These are phyloP conservation scores for Trichoderma gracile DNA, from an alignment of 2,329 filamentous ascomycete species.

Conservation along the genomic window DNA sequence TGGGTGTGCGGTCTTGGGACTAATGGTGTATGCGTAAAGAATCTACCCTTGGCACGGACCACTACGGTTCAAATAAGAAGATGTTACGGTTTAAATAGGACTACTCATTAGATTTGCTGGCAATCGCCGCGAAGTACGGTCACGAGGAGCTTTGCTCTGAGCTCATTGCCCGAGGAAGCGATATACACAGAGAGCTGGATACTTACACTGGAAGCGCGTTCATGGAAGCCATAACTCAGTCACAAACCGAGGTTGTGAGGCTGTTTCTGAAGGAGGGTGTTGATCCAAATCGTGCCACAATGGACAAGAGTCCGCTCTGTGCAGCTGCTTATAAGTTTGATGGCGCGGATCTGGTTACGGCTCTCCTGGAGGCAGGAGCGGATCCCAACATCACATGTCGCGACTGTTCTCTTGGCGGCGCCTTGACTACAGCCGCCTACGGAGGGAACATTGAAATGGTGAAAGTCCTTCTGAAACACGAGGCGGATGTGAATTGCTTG, in stretches of 20 bases:
- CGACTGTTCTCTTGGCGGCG: accelerated
- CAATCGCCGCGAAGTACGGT: not conserved
- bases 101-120: not conserved
- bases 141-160: constrained; percentile 2
- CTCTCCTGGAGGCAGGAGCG: not conserved
- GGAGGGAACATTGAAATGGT: accelerated
- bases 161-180: not conserved
- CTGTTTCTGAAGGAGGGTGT: not conserved
- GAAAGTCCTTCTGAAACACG: not conserved
- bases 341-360: not conserved
- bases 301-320: not conserved
- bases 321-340: accelerated
- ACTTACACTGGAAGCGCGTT: not conserved
- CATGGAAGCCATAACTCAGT: accelerated
- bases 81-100: no score
- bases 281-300: not conserved
- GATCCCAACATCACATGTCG: not conserved
- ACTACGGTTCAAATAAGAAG: no score
- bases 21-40: no score
- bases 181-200: not conserved
- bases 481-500: not conserved
- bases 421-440: not conserved
- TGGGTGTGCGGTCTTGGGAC: no score
- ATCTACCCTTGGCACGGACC: no score
- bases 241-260: not conserved